Evolutionary conservation across 345 rosid genomes (phyloP), one percentile per base, ranked within the genome.

Genomic region (Gossypium turneri): DNA sequence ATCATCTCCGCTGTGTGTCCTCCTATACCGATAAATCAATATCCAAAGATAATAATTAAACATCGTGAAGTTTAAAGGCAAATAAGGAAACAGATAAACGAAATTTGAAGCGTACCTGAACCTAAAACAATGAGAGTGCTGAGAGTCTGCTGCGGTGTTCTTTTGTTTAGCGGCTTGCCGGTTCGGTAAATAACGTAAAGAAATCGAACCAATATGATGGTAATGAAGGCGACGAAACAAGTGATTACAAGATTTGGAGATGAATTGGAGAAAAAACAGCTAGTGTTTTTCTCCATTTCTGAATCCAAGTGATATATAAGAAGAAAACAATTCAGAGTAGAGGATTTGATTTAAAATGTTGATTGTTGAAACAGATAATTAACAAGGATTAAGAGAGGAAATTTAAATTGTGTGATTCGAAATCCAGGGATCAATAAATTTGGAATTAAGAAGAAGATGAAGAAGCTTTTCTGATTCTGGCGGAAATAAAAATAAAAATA

Each of bases 1-100:
- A 93, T 82, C 96, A 95, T 95, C 91, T 93, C 97, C 44, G 99
- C 99, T 1, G 98, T 91, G 79, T 95, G 99, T 20, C 98, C 99
- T 17, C 97, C 98, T 93, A 51, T 55, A 67, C 44, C 72, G 61
- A 73, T 0, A 41, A 44, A 71, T 48, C 58, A 61, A 7, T 78
- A 1, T 0, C 34, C 72, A 24, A 62, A 13, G 43, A 61, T 9
- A 29, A 61, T 13, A 22, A 66, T 8, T 15, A 16, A 67, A 62
- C 13, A 56, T 51, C 58, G 16, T 44, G 27, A n/a, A 76, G 17
- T 59, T 7, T 4, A 60, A 53, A 17, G 43, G 20, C 9, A 55
- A 70, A 7, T 48, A 73, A 10, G 13, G 3, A 56, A 22, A 68
- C 2, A 19, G 25, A 19, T 61, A 41, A 73, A 55, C 29, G 12